Percentiles rank a stretch among this genome's conserved stretches.
These are phyloP conservation scores for Strigomonas galati DNA, from an alignment of 208 protist genomes.

Conservation along the genomic window DNA sequence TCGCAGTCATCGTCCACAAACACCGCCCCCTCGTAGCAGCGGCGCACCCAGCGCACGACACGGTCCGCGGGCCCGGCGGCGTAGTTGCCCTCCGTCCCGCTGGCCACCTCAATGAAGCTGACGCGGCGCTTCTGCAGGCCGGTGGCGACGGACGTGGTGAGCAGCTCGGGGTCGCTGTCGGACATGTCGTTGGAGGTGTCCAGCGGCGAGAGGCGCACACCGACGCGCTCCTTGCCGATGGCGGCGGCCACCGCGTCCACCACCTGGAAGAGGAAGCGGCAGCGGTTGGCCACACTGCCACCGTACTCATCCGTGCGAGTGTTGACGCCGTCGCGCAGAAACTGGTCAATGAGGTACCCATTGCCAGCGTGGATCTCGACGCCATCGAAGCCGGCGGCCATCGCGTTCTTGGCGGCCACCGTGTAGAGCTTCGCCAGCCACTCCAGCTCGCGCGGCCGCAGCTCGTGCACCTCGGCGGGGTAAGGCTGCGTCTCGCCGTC, in stretches of 20 bases:
- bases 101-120: conserved; percentile 21
- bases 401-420: conserved; percentile 44
- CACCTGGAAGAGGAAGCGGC: conserved; percentile 49
- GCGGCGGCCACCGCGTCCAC: conserved; percentile 35
- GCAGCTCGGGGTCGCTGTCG: conserved; percentile 19
- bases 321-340: conserved; percentile 63
- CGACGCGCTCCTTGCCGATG: conserved; percentile 29
- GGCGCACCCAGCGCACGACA: conserved; percentile 15
- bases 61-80: neutral
- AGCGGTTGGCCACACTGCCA: conserved; percentile 54
- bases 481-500: conserved; percentile 15
- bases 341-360: conserved; percentile 81
- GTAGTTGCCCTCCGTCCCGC: conserved; percentile 17
- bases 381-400: conserved; percentile 76
- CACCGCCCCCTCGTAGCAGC: conserved; percentile 25
- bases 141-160: conserved; percentile 16
- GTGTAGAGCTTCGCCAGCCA: conserved; percentile 42
- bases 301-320: conserved; percentile 72
- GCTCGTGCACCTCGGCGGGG: conserved; percentile 6
- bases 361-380: conserved; percentile 80
- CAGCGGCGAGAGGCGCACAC: conserved; percentile 38
- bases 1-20: conserved; percentile 27
- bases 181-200: conserved; percentile 18
- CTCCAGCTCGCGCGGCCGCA: conserved; percentile 39
- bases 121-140: conserved; percentile 18